Conservation (phyloP, 371 early-diverging fungal species). For the Circinella minor region DNA sequence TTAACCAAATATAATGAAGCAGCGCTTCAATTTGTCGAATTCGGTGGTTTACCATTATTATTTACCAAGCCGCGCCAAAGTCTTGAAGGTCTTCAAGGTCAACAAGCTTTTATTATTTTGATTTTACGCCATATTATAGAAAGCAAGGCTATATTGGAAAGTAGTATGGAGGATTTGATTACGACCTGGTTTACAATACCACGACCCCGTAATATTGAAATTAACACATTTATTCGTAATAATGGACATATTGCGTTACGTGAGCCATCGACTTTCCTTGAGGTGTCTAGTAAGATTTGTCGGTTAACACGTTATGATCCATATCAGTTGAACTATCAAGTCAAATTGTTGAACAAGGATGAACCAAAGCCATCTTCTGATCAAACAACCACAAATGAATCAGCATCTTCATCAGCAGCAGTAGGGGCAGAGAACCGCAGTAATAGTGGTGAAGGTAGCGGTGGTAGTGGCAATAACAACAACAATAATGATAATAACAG, state of each 20-base stretch:
- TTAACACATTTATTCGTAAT: slow-evolving; percentile 72
- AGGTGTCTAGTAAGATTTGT: slow-evolving; percentile 69
- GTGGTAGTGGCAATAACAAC: not conserved
- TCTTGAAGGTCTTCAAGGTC: slow-evolving; percentile 68
- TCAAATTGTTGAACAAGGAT: slow-evolving; percentile 45
- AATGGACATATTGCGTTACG: slow-evolving; percentile 79
- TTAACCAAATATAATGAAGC: slow-evolving; percentile 74
- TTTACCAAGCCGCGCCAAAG: slow-evolving; percentile 54
- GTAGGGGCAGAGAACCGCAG: not conserved
- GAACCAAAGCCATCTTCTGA: not conserved
- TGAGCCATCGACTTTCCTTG: slow-evolving; percentile 70
- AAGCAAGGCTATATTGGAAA: slow-evolving; percentile 62
- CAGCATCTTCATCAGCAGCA: not conserved
- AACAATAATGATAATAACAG: not conserved
- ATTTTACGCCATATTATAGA: slow-evolving; percentile 92
- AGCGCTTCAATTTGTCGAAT: slow-evolving; percentile 71
- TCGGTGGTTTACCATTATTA: slow-evolving; percentile 67
- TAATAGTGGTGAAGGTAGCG: slow-evolving; percentile 1
- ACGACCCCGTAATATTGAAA: slow-evolving; percentile 74
- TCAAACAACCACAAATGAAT: too few relatives aligned
- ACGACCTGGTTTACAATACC: slow-evolving; percentile 75
- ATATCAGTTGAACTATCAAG: slow-evolving; percentile 56
- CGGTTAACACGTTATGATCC: slow-evolving; percentile 69
- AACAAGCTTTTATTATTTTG: slow-evolving; percentile 76
- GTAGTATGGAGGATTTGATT: slow-evolving; percentile 80